These are phyloP conservation scores for Halophytophthora batemanensis DNA, from an alignment of 352 stramenopile species.

Conservation along the genomic window DNA sequence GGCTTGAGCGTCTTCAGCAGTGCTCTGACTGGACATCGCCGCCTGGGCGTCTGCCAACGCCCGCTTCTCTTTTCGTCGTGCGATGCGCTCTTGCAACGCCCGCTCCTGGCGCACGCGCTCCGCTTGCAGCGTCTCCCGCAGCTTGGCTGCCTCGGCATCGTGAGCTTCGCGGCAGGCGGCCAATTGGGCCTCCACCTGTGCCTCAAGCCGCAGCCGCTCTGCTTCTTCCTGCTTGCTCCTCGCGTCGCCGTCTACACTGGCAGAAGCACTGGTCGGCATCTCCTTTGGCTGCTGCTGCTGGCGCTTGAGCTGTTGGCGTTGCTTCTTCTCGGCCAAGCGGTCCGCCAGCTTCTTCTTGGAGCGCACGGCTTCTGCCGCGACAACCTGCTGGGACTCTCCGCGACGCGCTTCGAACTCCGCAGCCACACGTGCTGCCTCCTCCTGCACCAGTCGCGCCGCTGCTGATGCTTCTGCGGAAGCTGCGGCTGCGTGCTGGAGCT, in stretches of 20 bases:
- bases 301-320: slow-evolving; percentile 15
- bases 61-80: slow-evolving; percentile 43
- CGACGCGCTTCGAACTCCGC: slow-evolving; percentile 56
- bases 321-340: slow-evolving; percentile 62
- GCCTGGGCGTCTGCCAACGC: slow-evolving; percentile 7
- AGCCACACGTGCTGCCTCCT: slow-evolving; percentile 49
- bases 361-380: slow-evolving; percentile 32
- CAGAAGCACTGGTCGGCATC: neutral
- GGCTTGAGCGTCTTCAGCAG: slow-evolving; percentile 8
- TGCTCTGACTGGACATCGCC: neutral
- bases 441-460: slow-evolving; percentile 42
- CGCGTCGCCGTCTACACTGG: neutral
- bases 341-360: slow-evolving; percentile 70
- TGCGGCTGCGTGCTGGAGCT: slow-evolving; percentile 25
- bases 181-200: slow-evolving; percentile 26
- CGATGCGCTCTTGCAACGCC: slow-evolving; percentile 50
- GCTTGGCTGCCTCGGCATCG: slow-evolving; percentile 23
- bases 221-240: slow-evolving; percentile 17
- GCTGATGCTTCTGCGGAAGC: slow-evolving; percentile 39
- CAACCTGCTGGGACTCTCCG: slow-evolving; percentile 33
- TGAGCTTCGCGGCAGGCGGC: slow-evolving; percentile 25
- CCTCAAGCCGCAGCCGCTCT: slow-evolving; percentile 19
- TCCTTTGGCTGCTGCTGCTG: slow-evolving; percentile 12
- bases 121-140: slow-evolving; percentile 24
- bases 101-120: slow-evolving; percentile 53